phyloP scores from a whole-genome alignment of 208 protist species.

The Trypanosoma melophagium region DNA sequence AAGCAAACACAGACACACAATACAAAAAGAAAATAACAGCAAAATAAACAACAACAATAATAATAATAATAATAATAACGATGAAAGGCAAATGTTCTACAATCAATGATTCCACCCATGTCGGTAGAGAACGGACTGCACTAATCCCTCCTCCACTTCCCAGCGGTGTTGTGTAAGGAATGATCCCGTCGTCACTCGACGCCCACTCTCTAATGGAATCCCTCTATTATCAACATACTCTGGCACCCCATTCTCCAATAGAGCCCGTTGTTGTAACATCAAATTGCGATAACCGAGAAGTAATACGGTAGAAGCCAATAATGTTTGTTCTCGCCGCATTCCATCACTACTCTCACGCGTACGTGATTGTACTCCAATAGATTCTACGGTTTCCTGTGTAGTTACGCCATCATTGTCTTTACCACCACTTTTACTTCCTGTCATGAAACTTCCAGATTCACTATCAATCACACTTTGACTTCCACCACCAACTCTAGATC shows the following conservation, averaged over 20 bases:
- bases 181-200: conserved; percentile 28
- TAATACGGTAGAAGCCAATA: conserved; percentile 53
- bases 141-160: conserved; percentile 59
- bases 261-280: conserved; percentile 61
- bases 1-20: not conserved
- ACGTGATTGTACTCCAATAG: not conserved
- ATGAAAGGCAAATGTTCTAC: not conserved
- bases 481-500: not conserved
- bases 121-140: conserved; percentile 52
- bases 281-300: conserved; percentile 63
- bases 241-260: conserved; percentile 29
- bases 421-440: not conserved
- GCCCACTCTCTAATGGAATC: not conserved
- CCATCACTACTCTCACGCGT: not conserved
- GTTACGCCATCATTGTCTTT: not conserved
- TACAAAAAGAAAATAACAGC: not conserved
- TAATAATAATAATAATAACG: conserved; percentile 2
- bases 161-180: conserved; percentile 59
- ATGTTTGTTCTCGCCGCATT: conserved; percentile 5
- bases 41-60: conserved; percentile 14
- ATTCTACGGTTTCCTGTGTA: not conserved
- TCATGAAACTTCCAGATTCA: conserved; percentile 25
- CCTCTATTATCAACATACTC: not conserved
- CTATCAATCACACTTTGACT: conserved; percentile 6
- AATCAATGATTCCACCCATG: not conserved